phyloP scores from a whole-genome alignment of 176 grass and related monocot species.

The Urochloa ruziziensis region DNA sequence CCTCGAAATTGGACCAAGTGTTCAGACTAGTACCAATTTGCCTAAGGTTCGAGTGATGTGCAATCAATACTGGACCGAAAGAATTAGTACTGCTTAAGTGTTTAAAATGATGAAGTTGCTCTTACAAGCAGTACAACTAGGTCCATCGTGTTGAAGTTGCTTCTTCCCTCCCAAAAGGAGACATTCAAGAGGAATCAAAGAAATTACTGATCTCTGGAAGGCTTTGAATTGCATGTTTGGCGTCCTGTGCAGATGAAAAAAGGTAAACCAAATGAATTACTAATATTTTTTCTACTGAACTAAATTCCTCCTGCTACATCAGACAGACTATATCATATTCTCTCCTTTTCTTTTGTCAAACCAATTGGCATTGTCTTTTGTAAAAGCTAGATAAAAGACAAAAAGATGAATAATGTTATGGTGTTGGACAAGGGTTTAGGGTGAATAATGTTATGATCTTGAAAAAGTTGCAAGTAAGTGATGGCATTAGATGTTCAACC shows the following conservation, averaged over 20 bases:
- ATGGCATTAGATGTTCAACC: background rate
- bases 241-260: background rate
- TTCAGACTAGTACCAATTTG: too few relatives aligned
- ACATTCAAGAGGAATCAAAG: background rate
- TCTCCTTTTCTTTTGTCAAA: background rate
- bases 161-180: background rate
- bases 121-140: background rate
- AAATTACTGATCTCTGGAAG: background rate
- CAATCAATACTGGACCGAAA: background rate
- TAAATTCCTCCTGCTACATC: background rate
- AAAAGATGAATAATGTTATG: background rate
- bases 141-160: background rate
- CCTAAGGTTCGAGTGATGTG: background rate
- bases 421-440: background rate
- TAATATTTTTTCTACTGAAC: background rate
- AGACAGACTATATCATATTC: background rate
- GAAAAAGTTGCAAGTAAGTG: background rate
- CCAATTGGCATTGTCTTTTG: background rate
- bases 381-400: background rate
- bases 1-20: background rate
- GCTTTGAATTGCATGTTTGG: background rate
- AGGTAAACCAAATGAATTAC: background rate
- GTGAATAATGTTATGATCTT: background rate
- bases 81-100: background rate
- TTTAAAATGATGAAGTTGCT: background rate